A percentile compares a stretch with the other conserved stretches of the same genome.
Evolutionary conservation across 2,329 filamentous ascomycete genomes (phyloP).

Genomic region (Epichloe uncinata): DNA sequence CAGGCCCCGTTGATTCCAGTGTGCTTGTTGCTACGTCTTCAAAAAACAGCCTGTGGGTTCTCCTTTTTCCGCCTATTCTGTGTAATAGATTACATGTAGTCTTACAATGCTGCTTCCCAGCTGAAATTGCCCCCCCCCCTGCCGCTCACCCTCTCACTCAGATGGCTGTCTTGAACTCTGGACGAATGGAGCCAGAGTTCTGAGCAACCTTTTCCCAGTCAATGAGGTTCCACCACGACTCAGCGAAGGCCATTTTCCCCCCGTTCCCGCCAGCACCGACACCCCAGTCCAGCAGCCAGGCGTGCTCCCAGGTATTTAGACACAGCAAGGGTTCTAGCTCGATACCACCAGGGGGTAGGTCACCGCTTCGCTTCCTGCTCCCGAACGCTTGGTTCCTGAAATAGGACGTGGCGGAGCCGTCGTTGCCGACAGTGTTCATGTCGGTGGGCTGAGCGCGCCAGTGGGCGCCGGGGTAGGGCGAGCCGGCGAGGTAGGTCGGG

Average conservation of each 20-base stretch:
- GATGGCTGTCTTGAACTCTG: slow-evolving; percentile 18
- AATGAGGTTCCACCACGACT: slow-evolving; percentile 77
- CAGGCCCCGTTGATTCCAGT: not conserved
- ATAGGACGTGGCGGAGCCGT: slow-evolving; percentile 23
- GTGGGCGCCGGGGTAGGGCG: slow-evolving; percentile 75
- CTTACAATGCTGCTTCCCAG: slow-evolving; percentile 5
- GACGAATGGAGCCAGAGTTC: slow-evolving; percentile 20
- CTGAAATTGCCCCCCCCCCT: too few species aligned
- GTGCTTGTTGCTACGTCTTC: not conserved
- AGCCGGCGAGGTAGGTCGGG: slow-evolving; percentile 81
- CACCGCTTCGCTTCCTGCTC: slow-evolving; percentile 14
- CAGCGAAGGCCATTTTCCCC: slow-evolving; percentile 64
- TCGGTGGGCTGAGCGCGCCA: slow-evolving; percentile 58
- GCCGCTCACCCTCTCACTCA: not conserved
- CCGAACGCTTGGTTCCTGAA: slow-evolving; percentile 25
- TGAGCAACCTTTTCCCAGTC: slow-evolving; percentile 66
- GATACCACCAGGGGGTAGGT: slow-evolving; percentile 52
- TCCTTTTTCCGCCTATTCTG: not conserved
- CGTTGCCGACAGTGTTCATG: slow-evolving; percentile 48
- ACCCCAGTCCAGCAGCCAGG: slow-evolving; percentile 73
- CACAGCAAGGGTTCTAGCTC: slow-evolving; percentile 69
- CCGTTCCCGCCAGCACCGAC: slow-evolving; percentile 41
- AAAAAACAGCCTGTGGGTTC: not conserved
- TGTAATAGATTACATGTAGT: slow-evolving; percentile 1
- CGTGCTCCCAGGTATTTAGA: slow-evolving; percentile 93